Base-by-base conservation (phyloP, 352 stramenopile species). In the Globisporangium abappressorium region DNA sequence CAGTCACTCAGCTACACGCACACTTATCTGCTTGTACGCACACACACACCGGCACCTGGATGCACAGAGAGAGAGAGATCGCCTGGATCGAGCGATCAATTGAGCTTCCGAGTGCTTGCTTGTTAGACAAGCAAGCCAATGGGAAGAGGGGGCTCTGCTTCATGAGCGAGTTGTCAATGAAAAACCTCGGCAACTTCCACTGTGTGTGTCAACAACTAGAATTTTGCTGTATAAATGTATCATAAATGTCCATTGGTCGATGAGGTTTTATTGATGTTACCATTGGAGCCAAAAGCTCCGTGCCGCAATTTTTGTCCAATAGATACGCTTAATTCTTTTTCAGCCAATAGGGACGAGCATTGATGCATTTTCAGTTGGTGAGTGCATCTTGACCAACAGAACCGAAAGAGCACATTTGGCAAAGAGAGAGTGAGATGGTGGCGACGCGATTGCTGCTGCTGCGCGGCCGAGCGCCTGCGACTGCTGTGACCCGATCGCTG, bases 381-480 rank as follows among this genome's bases (percentile, higher is more conserved):
- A 33, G 15, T 1, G 51, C 51, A 57, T 57, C 51, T 36, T 57
- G 14, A 33, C 28, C 51, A 51, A 22, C 43, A 51, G 51, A 33
- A 33, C 14, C 15, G 24, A 57, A n/a, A 57, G 22, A 43, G 36
- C 36, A 43, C 11, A 15, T 33, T 38, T 38, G 33, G 33, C 33
- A 38, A 41, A 54, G 15, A 4, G 15, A 4, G 15, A 36, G 41
- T 8, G 33, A 60, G n/a, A 68, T 68, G 62, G 62, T 68, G 34
- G 53, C 62, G 36, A 61, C 51, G 15, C 53, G 53, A 53, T 11
- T 68, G 62, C 53, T 68, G 53, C 51, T 49, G 8, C 53, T 68
- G 24, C 38, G 38, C 38, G 26, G 43, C 38, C 30, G 24, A 38
- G 46, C 46, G 20, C 26, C 59, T 15, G 26, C 41, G 14, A 63